Evolutionary conservation across 1,284 basidiomycete genomes (phyloP).

Genomic region (Sparassis latifolia): DNA sequence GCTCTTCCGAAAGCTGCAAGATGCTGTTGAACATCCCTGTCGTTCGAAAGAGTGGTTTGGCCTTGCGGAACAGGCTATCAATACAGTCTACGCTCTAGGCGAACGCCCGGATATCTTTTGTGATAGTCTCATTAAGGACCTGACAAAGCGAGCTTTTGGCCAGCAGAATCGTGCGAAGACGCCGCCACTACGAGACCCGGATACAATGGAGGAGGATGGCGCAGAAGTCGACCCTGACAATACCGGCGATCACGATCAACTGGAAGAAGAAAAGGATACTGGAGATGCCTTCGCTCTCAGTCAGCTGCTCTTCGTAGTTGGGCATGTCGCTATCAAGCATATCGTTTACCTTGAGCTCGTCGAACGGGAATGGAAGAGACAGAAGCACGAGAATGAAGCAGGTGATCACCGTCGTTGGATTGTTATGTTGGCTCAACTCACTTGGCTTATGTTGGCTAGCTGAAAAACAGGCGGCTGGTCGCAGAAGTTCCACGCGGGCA

Average conservation of each 20-base stretch:
- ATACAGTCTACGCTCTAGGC: constrained; percentile 91
- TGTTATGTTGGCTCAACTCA: too few relatives aligned
- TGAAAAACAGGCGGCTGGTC: constrained; percentile 43
- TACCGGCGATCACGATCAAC: constrained; percentile 4
- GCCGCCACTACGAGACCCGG: constrained; percentile 27
- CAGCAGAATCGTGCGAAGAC: constrained; percentile 19
- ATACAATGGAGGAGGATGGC: constrained; percentile 50
- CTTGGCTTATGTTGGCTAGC: constrained; percentile 25
- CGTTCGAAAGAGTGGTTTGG: constrained; percentile 92
- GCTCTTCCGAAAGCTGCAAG: constrained; percentile 81
- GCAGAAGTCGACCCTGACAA: constrained; percentile 12
- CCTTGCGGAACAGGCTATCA: constrained; percentile 94
- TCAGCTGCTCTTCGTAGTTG: constrained; percentile 90
- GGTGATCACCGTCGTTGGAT: constrained; percentile 27
- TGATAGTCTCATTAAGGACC: constrained; percentile 74
- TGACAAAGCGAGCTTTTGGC: constrained; percentile 71
- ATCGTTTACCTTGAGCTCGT: constrained; percentile 95
- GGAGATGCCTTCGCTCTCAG: constrained; percentile 84
- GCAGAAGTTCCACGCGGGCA: constrained; percentile 26
- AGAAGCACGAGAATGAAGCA: constrained; percentile 84
- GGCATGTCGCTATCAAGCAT: constrained; percentile 96
- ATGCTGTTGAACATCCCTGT: constrained; percentile 71
- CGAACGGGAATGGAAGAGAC: constrained; percentile 95
- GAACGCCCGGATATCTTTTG: constrained; percentile 91
- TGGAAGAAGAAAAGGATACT: constrained; percentile 42